Evolutionary conservation across 495 filamentous ascomycete species (phyloP), one percentile per base, ranked within the genome.

Genomic region (Xylaria venustula): DNA sequence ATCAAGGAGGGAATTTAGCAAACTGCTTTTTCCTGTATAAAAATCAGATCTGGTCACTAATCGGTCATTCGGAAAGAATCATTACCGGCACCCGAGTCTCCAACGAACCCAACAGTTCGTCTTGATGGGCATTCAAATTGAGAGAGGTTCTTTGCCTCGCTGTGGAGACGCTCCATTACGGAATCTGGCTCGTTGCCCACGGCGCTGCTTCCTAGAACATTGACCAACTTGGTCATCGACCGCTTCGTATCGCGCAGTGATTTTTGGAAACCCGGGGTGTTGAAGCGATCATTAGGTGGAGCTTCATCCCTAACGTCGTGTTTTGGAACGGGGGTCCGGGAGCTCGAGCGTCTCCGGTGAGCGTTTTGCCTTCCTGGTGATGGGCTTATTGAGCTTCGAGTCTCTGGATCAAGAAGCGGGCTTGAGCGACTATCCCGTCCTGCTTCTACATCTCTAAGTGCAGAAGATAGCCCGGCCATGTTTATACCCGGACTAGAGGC

Each of bases 1-100:
- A 54, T 78, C 75, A 0, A 78, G 60, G 7, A 76, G 64, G 15
- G 74, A 76, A 55, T 76, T 78, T 0, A 78, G 64, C 34, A 78
- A 56, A 49, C 74, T 76, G 61, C 74, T 76, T 58, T 78, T 76
- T 7, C 75, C 75, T 60, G 44, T 12, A 26, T 37, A 32, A 1
- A 36, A 20, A 22, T 55, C 25, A 55, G 15, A 9, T 7, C 8
- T 3, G 23, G 2, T 28, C 15, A 23, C 3, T 25, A 30, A 28
- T 5, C 3, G 4, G n/a, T 37, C 34, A 37, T 36, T 0, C 6
- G 9, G 5, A 25, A n/a, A 20, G 17, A 1, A 14, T 34, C 20
- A 65, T 12, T 64, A 74, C 72, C 70, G 56, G 68, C 75, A 17
- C 73, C 75, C 7, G 74, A 73, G 58, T 74, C 76, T 12, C 76